A percentile compares a stretch with the other conserved stretches of the same genome.
These are phyloP conservation scores for Saccharomycopsis sp. DNA, from an alignment of 805 yeast species.

Conservation along the genomic window DNA sequence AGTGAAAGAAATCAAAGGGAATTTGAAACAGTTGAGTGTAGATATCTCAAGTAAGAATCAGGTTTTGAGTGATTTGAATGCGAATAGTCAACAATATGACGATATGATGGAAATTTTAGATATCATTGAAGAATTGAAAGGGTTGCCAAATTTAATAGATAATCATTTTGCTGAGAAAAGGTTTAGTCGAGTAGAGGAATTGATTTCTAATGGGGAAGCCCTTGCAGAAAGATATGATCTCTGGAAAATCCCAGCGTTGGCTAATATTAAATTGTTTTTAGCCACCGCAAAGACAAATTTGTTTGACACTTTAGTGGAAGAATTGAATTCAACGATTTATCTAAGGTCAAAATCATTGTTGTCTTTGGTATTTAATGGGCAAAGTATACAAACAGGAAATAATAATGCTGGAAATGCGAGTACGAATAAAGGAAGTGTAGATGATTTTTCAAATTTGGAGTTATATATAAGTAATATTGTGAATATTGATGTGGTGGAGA, in stretches of 20 bases:
- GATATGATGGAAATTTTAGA: constrained; percentile 67
- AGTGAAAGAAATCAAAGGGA: constrained; percentile 40
- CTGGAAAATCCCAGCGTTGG: constrained; percentile 52
- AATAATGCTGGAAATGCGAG: constrained; percentile 13
- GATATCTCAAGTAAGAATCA: constrained; percentile 50
- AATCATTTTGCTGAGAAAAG: constrained; percentile 59
- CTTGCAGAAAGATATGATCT: constrained; percentile 45
- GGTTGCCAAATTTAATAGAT: constrained; percentile 59
- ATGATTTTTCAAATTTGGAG: constrained; percentile 39
- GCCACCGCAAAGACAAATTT: constrained; percentile 52
- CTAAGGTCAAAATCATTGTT: constrained; percentile 28
- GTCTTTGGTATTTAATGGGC: constrained; percentile 13
- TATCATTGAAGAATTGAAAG: constrained; percentile 53
- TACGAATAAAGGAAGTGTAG: too few species aligned
- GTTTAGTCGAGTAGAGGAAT: constrained; percentile 56
- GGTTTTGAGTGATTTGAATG: constrained; percentile 56
- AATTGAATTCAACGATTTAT: constrained; percentile 63
- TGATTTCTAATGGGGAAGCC: constrained; percentile 39
- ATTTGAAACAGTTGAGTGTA: constrained; percentile 41
- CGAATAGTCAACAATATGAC: constrained; percentile 51
- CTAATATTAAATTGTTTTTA: constrained; percentile 42
- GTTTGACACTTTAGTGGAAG: constrained; percentile 71
- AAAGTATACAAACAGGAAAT: constrained; percentile 21
- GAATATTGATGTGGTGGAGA: constrained; percentile 48
- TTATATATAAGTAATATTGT: constrained; percentile 50